Conservation (phyloP, 345 rosid genomes). For the Carallia brachiata region DNA sequence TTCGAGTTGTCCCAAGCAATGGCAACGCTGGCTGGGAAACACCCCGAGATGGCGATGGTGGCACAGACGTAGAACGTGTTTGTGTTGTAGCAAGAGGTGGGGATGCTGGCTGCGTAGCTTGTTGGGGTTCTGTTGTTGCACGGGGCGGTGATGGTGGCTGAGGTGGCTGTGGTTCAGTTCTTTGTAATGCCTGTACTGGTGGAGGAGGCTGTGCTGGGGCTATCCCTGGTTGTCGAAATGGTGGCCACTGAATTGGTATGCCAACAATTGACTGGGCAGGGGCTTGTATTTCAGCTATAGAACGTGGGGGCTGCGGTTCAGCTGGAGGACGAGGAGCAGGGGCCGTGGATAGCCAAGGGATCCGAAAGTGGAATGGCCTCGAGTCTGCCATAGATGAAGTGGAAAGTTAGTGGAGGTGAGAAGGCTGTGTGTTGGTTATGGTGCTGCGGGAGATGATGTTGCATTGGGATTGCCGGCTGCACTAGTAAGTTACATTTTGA, state of each 20-base stretch:
- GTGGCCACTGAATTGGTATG: conserved; percentile 33
- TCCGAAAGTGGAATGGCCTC: conserved; percentile 50
- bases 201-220: conserved; percentile 27
- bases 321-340: conserved; percentile 14
- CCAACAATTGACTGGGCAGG: conserved; percentile 30
- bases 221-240: conserved; percentile 40
- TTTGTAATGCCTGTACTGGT: conserved; percentile 12
- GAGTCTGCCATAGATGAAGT: conserved; percentile 39
- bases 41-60: conserved; percentile 25
- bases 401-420: too few species aligned
- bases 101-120: conserved; percentile 2
- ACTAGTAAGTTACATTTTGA: conserved; percentile 25
- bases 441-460: background rate
- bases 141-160: conserved; percentile 17
- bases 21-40: conserved; percentile 25
- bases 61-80: conserved; percentile 16
- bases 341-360: conserved; percentile 49
- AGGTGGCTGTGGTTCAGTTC: conserved; percentile 23
- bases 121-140: conserved; percentile 6
- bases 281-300: conserved; percentile 26
- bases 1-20: conserved; percentile 15
- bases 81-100: conserved; percentile 20
- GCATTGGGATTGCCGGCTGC: background rate
- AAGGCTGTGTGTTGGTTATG: background rate
- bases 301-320: conserved; percentile 34